Evolutionary conservation across 495 filamentous ascomycete species (phyloP).

Genomic region (Achaetomiella virescens): DNA sequence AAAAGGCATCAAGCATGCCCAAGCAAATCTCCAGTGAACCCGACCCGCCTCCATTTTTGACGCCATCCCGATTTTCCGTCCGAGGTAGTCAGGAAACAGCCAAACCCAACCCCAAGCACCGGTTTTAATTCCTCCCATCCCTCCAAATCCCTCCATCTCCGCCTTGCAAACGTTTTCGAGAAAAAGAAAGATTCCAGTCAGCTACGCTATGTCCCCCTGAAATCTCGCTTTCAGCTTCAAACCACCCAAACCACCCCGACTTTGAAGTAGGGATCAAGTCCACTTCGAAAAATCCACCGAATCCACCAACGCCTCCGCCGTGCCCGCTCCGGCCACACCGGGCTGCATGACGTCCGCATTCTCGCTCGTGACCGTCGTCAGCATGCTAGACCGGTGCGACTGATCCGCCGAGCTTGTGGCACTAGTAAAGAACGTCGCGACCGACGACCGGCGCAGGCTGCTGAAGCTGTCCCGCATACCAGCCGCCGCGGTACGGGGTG

Average conservation of each 20-base stretch:
- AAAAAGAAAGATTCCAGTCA: no score
- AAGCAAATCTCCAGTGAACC: no score
- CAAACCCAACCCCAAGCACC: not conserved
- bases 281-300: conserved; percentile 58
- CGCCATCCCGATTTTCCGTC: not conserved
- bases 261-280: conserved; percentile 36
- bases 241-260: not conserved
- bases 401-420: conserved; percentile 38
- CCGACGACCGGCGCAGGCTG: conserved; percentile 46
- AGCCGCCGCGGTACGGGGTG: conserved; percentile 16
- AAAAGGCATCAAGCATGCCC: no score
- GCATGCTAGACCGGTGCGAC: conserved; percentile 46
- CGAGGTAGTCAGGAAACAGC: not conserved
- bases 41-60: no score
- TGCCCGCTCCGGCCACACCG: not conserved
- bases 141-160: not conserved
- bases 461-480: conserved; percentile 47
- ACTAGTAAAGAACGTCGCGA: conserved; percentile 49
- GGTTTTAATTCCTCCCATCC: not conserved
- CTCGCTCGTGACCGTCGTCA: conserved; percentile 43
- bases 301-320: conserved; percentile 46
- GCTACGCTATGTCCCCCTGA: no score
- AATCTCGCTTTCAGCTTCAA: not conserved
- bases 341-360: conserved; percentile 40
- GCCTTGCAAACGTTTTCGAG: not conserved